Conservation (phyloP, 805 yeast genomes). For the Monosporozyma unispora region DNA sequence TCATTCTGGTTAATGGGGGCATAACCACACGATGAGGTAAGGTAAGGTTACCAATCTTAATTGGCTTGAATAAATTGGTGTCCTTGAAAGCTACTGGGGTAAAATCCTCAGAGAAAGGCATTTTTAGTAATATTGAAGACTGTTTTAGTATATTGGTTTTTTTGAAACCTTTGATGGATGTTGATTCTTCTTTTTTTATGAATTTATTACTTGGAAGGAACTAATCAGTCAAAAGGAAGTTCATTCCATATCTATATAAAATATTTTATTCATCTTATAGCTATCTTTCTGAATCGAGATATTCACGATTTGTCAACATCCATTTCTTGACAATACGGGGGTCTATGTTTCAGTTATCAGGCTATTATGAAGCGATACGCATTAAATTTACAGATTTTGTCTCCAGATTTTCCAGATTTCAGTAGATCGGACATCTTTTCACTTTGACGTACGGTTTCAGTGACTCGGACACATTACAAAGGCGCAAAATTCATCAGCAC, state of each 20-base stretch:
- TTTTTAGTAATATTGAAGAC: background rate
- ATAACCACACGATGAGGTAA: slow-evolving; percentile 33
- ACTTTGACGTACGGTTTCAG: background rate
- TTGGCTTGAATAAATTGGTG: slow-evolving; percentile 36
- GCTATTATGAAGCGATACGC: background rate
- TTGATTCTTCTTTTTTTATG: background rate
- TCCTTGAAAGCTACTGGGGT: slow-evolving; percentile 24
- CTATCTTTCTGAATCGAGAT: no score
- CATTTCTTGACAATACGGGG: background rate
- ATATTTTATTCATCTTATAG: background rate
- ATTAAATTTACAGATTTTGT: background rate
- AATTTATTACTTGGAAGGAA: no score
- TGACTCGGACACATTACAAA: background rate
- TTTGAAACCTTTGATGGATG: background rate
- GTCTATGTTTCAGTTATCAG: background rate
- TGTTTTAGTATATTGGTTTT: background rate
- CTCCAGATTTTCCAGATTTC: background rate
- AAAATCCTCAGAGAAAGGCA: slow-evolving; percentile 16
- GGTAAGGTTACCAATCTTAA: slow-evolving; percentile 34
- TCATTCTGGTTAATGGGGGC: slow-evolving; percentile 40
- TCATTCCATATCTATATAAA: background rate
- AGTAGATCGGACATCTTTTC: background rate
- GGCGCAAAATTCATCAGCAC: no score
- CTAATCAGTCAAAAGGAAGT: background rate
- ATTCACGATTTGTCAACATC: background rate